Evolutionary conservation across 805 yeast genomes (phyloP), one percentile per base, ranked within the genome.

Genomic region (Pichia deserticola): DNA sequence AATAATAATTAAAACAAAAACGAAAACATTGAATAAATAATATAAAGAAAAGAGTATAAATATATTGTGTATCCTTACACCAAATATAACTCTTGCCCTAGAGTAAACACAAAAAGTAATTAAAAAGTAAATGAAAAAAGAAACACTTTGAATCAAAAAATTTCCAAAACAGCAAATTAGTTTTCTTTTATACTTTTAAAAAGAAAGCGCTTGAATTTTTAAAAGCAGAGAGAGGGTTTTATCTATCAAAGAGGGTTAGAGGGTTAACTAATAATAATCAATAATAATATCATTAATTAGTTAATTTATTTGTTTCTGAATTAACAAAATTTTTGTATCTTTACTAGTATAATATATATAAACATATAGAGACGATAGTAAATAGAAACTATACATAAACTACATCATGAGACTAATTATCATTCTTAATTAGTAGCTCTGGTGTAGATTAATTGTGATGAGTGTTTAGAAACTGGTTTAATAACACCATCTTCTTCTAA

Each of bases 401-500:
- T 34, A 34, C 42, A 27, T 20, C 42, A 13, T 13, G 42, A 20
- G 42, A 37, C 25, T 20, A 37, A 7, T 15, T 27, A 37, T 11
- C 13, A 33, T 58, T 66, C 70, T 71, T 78, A 78, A 69, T 79
- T 84, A 65, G 80, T 75, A 68, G 95, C 95, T 71, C 81, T 76
- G 71, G 89, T 85, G 95, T 89, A 93, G 74, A 95, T 86, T 74
- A 83, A 82, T 82, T 93, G 99, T 79, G 87, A 88, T 69, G 97
- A 82, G 87, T 90, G 97, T 73, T 81, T 84, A 68, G 88, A 84
- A 71, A 93, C 86, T 66, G 95, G 89, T 79, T 84, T 86, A 76
- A 93, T 93, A 72, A 87, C 76, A 72, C 99, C 99, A 66, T 90
- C 90, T 61, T 77, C 79, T 80, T 89, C 98, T 74, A 93, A 86